phyloP scores from a whole-genome alignment of 2,329 filamentous ascomycete species.

The Epichloe gansuensis region DNA sequence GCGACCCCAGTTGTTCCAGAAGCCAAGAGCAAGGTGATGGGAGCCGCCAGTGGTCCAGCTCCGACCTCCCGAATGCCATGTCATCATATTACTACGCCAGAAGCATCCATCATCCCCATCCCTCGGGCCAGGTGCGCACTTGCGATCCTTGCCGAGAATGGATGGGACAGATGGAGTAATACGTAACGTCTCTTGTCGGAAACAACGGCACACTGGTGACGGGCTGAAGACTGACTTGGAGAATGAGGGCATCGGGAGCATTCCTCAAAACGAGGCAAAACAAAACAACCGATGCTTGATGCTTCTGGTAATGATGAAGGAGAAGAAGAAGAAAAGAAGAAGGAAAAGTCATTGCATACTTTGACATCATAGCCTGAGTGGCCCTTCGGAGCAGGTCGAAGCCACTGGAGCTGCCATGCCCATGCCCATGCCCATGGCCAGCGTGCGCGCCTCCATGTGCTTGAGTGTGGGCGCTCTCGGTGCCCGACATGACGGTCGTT shows the following conservation, averaged over 20 bases:
- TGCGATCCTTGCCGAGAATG: background rate
- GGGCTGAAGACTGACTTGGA: background rate
- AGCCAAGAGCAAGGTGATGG: background rate
- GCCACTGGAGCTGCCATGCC: slow-evolving; percentile 25
- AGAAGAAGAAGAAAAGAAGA: background rate
- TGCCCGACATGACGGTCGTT: slow-evolving; percentile 34
- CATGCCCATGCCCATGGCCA: slow-evolving; percentile 1
- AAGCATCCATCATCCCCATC: background rate
- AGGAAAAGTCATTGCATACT: slow-evolving; percentile 32
- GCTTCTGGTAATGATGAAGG: background rate
- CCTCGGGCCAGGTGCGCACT: background rate
- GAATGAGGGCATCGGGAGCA: background rate
- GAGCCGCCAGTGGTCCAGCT: background rate
- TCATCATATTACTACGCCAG: background rate
- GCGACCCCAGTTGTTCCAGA: background rate
- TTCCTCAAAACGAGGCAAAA: too few species aligned
- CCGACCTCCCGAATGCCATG: background rate
- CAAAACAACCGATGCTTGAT: background rate
- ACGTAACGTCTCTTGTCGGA: background rate
- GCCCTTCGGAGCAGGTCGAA: slow-evolving; percentile 47
- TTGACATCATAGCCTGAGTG: slow-evolving; percentile 54
- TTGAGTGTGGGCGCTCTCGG: slow-evolving; percentile 24
- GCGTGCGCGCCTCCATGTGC: slow-evolving; percentile 11
- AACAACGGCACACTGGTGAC: background rate
- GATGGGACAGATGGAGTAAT: too few species aligned